Evolutionary conservation across 73 alveolate species (phyloP).

Genomic region (Breviolum minutum): DNA sequence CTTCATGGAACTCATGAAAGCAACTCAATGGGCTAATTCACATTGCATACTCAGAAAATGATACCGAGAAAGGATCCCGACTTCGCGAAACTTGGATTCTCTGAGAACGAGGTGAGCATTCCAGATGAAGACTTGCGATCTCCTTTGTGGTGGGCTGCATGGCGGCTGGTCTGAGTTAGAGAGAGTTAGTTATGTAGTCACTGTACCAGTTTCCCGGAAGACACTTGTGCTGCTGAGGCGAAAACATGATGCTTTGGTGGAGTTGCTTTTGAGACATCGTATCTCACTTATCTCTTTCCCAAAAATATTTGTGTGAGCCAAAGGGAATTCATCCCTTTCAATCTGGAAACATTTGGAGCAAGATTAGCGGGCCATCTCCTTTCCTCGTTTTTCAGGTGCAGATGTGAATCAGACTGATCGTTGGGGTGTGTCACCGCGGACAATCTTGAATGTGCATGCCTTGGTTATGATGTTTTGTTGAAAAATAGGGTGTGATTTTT

Average conservation of each 20-base stretch:
- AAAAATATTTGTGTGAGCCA: not conserved
- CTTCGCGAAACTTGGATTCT: not conserved
- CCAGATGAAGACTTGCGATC: conserved; percentile 46
- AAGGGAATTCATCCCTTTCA: not conserved
- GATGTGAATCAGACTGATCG: conserved; percentile 36
- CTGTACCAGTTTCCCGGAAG: not conserved
- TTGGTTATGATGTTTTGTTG: not conserved
- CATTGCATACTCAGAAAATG: no score
- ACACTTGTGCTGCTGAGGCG: not conserved
- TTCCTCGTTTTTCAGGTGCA: not conserved
- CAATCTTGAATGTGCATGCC: not conserved
- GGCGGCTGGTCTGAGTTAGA: conserved; percentile 5
- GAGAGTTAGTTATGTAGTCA: not conserved
- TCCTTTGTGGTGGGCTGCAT: conserved; percentile 61
- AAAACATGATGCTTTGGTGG: conserved; percentile 8
- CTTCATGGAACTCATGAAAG: no score
- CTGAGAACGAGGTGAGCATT: conserved; percentile 12
- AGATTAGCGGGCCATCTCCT: no score
- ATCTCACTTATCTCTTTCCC: not conserved
- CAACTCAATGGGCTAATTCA: no score
- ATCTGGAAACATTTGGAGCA: no score
- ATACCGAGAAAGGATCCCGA: no score
- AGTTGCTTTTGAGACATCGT: conserved; percentile 38
- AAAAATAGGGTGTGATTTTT: no score
- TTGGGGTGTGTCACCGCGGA: conserved; percentile 39